Evolutionary conservation across 768 basidiomycete species (phyloP), one percentile per base, ranked within the genome.

Genomic region (Psilocybe tampanensis): DNA sequence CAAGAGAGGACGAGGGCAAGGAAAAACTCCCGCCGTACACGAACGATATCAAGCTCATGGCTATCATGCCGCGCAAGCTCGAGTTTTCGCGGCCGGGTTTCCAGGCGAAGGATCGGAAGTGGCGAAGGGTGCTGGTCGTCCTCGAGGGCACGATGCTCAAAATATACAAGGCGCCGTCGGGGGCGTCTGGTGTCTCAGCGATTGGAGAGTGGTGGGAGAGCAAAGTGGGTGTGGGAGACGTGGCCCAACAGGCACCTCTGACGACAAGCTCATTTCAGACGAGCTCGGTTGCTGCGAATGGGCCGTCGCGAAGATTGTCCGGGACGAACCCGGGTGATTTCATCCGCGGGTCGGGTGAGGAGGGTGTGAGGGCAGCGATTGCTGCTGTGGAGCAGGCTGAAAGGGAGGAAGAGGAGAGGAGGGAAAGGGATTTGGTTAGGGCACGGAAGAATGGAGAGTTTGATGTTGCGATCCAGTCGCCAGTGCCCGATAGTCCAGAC

Each of bases 111-210:
- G 95, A 98, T 68, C 79, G 97, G 44, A 92, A 94, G 67, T 99
- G 97, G 97, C 83, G 91, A 58, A 79, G 91, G 48, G 86, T 90
- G 49, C 80, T 95, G 61, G 92, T 93, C 67, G 90, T 95, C 64
- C 74, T 99, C 23, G 93, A 97, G 66, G 97, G 97, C 44, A 98
- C 97, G n/a, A 77, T 80, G 60, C 86, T 98, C 68, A 83, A 84
- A 62, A 79, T 98, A 55, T 94, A 92, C 70, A 80, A 80, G 58
- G 83, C 72, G 56, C 69, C 74, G 17, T 61, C 69, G 15, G 69
- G 71, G 13, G 75, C 76, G 33, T 74, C 75, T 22, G 83, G 79
- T 12, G 80, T 79, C 3, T 77, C 81, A n/a, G 52, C 47, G 23
- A 68, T 91, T 45, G 85, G 83, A 59, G 83, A 84, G 58, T 90